phyloP scores from a whole-genome alignment of 208 protist genomes.

The Trypanosoma grayi region DNA sequence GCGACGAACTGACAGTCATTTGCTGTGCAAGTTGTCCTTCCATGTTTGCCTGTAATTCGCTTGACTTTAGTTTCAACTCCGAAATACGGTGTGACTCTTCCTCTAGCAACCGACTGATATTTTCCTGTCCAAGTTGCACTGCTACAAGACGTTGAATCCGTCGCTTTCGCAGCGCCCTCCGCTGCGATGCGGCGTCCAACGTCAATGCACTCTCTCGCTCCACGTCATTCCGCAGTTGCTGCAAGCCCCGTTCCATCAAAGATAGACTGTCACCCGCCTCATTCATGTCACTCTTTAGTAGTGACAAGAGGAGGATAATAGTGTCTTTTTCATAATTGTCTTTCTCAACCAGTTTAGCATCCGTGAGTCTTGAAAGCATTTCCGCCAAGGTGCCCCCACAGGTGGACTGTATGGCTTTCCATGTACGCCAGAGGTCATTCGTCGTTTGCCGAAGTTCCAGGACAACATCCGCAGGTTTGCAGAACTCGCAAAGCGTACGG shows the following conservation, averaged over 20 bases:
- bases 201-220: background rate
- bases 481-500: conserved; percentile 10
- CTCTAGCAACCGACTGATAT: background rate
- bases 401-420: background rate
- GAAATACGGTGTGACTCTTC: background rate
- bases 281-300: conserved; percentile 6
- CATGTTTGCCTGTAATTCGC: background rate
- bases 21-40: background rate
- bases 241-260: conserved; percentile 3
- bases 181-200: conserved; percentile 1
- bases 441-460: background rate
- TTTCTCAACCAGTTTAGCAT: background rate
- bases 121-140: background rate
- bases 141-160: conserved; percentile 1
- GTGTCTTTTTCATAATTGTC: background rate
- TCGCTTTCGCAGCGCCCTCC: conserved; percentile 1
- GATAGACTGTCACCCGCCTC: background rate
- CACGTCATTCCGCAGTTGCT: conserved; percentile 7
- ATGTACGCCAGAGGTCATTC: background rate
- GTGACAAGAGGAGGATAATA: background rate
- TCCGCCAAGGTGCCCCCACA: background rate
- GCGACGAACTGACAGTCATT: background rate
- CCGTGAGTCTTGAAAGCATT: conserved; percentile 1
- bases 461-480: conserved; percentile 7
- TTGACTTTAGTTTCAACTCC: background rate